Evolutionary conservation across 2,329 filamentous ascomycete genomes (phyloP), one percentile per base, ranked within the genome.

Genomic region (Claviceps cyperi): DNA sequence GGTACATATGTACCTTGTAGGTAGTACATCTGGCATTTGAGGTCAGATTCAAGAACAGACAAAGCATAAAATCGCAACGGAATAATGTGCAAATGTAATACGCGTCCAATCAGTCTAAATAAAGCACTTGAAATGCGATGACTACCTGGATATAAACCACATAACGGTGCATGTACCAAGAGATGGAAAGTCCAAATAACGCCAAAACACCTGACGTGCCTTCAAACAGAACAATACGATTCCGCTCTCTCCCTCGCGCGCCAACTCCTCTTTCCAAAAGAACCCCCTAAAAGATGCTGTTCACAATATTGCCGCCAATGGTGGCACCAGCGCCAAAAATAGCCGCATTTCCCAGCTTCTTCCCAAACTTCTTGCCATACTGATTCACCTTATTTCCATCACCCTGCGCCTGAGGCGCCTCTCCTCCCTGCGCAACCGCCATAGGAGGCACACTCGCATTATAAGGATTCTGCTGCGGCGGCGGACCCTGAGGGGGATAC

Each of bases 321-420:
- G 87, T 92, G 46, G 91, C 90, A 66, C 91, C 90, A 46, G 91
- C 91, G 65, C 91, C 91, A 60, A 94, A 94, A 57, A 96, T 88
- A 28, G 89, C 88, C 43, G 77, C 75, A 59, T 82, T 81, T 6
- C 91, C 91, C 43, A 72, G 59, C 75, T 96, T 97, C 79, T 94
- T 94, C 57, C 91, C 90, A 67, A 96, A 86, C 71, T 96, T 96
- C 81, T 95, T 95, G 50, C 87, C 89, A 50, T 81, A 78, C 66
- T 87, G 76, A 55, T 80, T 76, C 15, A 81, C 71, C 71, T 92
- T 92, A 55, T 56, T 57, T 62, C 71, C 70, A 36, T 71, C 72
- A 13, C 69, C 69, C 17, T 67, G 69, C 58, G 64, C 69, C 22
- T 50, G 44, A 1, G 48, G 37, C n/a, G n/a, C 13, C 55, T 64